Percentiles rank a stretch among this genome's conserved stretches.
These are phyloP conservation scores for Triticum timopheevii DNA, from an alignment of 176 grass and related monocot genomes.

Conservation along the genomic window DNA sequence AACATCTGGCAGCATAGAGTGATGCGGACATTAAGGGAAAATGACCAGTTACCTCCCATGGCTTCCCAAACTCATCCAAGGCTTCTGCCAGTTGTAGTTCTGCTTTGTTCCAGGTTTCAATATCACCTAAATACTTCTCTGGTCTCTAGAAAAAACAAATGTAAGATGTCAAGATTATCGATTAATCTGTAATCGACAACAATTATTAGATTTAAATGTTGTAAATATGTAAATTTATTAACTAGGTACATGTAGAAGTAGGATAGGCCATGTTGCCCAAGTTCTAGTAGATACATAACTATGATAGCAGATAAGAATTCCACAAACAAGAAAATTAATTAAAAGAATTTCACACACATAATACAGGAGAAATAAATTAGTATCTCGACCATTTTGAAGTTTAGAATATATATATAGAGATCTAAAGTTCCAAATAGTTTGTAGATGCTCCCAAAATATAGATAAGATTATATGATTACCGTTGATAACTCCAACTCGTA, in stretches of 20 bases:
- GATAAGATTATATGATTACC: constrained; percentile 40
- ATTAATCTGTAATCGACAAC: background rate
- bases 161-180: background rate
- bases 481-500: constrained; percentile 96
- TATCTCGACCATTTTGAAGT: too few relatives aligned
- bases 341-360: too few relatives aligned
- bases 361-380: too few relatives aligned
- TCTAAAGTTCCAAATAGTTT: constrained; percentile 10
- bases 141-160: constrained; percentile 54
- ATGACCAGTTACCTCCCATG: constrained; percentile 65
- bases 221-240: background rate
- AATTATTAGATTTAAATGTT: background rate
- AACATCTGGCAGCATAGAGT: constrained; percentile 2
- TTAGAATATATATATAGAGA: background rate
- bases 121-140: constrained; percentile 93
- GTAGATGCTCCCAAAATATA: background rate
- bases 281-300: too few relatives aligned
- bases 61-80: constrained; percentile 90
- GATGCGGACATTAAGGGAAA: background rate
- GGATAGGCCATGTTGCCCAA: background rate
- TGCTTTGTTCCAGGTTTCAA: constrained; percentile 97
- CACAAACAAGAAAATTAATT: too few relatives aligned
- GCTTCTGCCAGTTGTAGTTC: constrained; percentile 88
- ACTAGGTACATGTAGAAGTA: background rate
- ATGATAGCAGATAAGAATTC: too few relatives aligned